Evolutionary conservation across 768 basidiomycete genomes (phyloP).

Genomic region (Collybia sp.): DNA sequence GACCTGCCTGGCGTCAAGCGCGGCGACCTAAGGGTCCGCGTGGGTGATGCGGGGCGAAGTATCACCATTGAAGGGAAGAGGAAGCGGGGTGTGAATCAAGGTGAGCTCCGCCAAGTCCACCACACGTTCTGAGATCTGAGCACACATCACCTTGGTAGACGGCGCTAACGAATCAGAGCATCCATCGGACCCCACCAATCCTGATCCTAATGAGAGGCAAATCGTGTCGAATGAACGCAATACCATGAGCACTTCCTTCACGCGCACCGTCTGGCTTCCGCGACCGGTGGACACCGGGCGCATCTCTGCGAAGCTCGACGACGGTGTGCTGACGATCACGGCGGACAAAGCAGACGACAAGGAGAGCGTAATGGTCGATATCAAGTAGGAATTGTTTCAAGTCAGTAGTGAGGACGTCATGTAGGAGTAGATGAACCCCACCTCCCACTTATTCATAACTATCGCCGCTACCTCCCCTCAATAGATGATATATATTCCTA

Average conservation of each 20-base stretch:
- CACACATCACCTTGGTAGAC: not conserved
- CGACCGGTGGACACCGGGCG: constrained; percentile 51
- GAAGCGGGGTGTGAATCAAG: constrained; percentile 4
- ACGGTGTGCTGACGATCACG: constrained; percentile 65
- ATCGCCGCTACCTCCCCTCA: no score
- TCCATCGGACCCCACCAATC: constrained; percentile 13
- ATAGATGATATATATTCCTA: no score
- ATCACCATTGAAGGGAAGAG: constrained; percentile 66
- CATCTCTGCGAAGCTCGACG: constrained; percentile 59
- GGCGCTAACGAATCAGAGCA: constrained; percentile 11
- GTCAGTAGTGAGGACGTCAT: not conserved
- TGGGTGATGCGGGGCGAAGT: constrained; percentile 67
- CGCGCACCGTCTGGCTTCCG: constrained; percentile 70
- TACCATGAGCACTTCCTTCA: constrained; percentile 50
- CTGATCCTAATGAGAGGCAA: constrained; percentile 33
- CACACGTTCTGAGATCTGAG: not conserved
- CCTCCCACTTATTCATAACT: no score
- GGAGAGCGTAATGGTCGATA: constrained; percentile 42
- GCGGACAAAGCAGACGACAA: constrained; percentile 60
- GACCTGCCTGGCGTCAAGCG: constrained; percentile 78
- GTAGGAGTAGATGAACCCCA: not conserved
- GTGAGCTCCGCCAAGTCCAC: constrained; percentile 1
- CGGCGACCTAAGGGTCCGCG: constrained; percentile 66
- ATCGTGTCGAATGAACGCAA: constrained; percentile 60
- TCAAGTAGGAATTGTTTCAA: constrained; percentile 21